Percentiles rank a stretch among this genome's conserved stretches.
Evolutionary conservation across 2,329 filamentous ascomycete species (phyloP).

Genomic region (Trichoderma harzianum): DNA sequence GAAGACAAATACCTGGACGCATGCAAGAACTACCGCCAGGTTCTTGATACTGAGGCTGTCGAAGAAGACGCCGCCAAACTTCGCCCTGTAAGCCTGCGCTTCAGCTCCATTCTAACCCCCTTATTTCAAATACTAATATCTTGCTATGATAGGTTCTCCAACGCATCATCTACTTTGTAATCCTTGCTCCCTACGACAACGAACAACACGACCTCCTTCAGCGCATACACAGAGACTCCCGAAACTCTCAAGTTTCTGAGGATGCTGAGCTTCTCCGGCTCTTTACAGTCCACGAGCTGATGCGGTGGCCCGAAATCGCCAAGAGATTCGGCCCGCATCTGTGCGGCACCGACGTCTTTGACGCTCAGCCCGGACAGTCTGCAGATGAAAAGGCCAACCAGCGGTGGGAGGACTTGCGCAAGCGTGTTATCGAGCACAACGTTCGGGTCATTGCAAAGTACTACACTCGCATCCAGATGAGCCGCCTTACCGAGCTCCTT

Average conservation of each 20-base stretch:
- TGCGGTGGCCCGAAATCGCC: slow-evolving; percentile 95
- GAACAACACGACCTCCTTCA: slow-evolving; percentile 97
- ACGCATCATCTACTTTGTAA: slow-evolving; percentile 95
- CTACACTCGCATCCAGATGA: slow-evolving; percentile 95
- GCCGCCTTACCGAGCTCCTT: slow-evolving; percentile 82
- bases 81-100: slow-evolving; percentile 62
- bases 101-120: not conserved
- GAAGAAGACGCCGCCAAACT: slow-evolving; percentile 86
- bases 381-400: slow-evolving; percentile 76
- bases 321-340: slow-evolving; percentile 86
- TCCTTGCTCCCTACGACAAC: slow-evolving; percentile 95
- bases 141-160: slow-evolving; percentile 66
- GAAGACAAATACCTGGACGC: slow-evolving; percentile 96
- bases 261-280: slow-evolving; percentile 87
- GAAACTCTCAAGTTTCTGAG: slow-evolving; percentile 71
- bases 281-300: slow-evolving; percentile 93
- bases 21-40: slow-evolving; percentile 97
- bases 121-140: not conserved
- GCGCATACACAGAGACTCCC: slow-evolving; percentile 80
- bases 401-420: slow-evolving; percentile 91
- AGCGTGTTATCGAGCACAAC: slow-evolving; percentile 99
- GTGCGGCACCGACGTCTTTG: slow-evolving; percentile 86
- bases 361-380: slow-evolving; percentile 59
- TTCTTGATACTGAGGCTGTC: slow-evolving; percentile 92
- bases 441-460: slow-evolving; percentile 97